Percentiles rank a stretch among this genome's conserved stretches.
Evolutionary conservation across 768 basidiomycete species (phyloP).

Genomic region (Tulasnella calospora): DNA sequence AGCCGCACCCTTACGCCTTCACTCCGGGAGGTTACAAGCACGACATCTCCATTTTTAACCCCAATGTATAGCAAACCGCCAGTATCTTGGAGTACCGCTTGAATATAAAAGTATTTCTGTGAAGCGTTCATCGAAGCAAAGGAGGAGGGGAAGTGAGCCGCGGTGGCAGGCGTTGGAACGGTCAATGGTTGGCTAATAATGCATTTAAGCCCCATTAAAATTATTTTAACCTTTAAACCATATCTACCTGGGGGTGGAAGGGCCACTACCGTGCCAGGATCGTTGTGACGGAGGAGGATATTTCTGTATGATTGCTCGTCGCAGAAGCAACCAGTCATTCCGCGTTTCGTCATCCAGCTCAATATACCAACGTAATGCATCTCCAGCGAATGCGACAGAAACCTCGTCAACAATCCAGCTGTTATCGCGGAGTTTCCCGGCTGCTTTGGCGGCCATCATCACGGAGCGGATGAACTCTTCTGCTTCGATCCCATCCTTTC

Average conservation of each 20-base stretch:
- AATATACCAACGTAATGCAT: background rate
- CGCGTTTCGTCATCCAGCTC: background rate
- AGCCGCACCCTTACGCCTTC: background rate
- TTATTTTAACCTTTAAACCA: background rate
- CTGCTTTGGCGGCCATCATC: background rate
- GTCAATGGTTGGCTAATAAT: background rate
- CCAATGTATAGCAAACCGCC: background rate
- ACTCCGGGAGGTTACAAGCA: background rate
- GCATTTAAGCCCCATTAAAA: background rate
- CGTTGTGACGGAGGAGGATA: background rate
- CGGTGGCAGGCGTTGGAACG: background rate
- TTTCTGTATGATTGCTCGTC: background rate
- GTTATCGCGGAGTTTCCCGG: background rate
- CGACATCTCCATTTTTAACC: background rate
- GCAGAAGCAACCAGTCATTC: background rate
- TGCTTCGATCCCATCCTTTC: background rate
- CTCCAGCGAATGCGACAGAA: background rate
- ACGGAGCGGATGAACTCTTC: background rate
- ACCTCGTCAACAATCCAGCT: background rate
- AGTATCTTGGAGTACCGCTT: background rate
- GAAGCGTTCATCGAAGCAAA: fast-evolving
- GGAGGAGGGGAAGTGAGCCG: background rate
- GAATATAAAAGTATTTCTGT: background rate
- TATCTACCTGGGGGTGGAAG: background rate
- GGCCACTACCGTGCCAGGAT: background rate